Evolutionary conservation across 192 early-diverging fungal species (phyloP).

Genomic region (Coemansia guatemalensis): DNA sequence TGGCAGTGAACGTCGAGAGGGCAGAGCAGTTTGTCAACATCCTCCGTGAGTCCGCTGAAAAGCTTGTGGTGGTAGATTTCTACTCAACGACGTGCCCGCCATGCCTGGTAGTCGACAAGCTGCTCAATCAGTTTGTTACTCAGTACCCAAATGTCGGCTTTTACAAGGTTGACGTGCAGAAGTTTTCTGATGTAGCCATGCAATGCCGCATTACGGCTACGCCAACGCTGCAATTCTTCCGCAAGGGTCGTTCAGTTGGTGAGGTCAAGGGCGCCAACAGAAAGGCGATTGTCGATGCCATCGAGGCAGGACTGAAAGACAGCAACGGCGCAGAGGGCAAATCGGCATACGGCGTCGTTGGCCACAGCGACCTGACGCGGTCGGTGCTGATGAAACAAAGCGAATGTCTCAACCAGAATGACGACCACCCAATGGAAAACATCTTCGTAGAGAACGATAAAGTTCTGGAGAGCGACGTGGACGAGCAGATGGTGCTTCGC

Average conservation of each 20-base stretch:
- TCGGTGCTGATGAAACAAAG: conserved; percentile 68
- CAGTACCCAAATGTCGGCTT: conserved; percentile 38
- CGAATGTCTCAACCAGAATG: conserved; percentile 84
- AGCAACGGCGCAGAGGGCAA: conserved; percentile 6
- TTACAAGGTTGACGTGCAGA: conserved; percentile 45
- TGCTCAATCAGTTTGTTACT: conserved; percentile 20
- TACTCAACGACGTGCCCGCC: conserved; percentile 50
- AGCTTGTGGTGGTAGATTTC: conserved; percentile 52
- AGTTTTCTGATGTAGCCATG: conserved; percentile 36
- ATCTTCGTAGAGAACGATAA: conserved; percentile 71
- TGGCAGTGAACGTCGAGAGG: conserved; percentile 45
- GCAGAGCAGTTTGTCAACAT: conserved; percentile 46
- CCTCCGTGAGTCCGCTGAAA: conserved; percentile 36
- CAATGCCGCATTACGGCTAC: conserved; percentile 44
- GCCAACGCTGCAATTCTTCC: conserved; percentile 62
- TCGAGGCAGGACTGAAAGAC: conserved; percentile 52
- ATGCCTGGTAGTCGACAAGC: conserved; percentile 31
- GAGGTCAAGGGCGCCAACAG: conserved; percentile 83
- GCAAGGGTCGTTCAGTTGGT: conserved; percentile 68
- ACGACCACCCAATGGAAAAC: conserved; percentile 71
- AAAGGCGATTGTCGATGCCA: conserved; percentile 62
- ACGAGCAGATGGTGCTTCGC: conserved; percentile 90
- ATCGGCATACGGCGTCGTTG: conserved; percentile 50
- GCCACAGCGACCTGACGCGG: conserved; percentile 63
- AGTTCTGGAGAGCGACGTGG: conserved; percentile 87